phyloP scores from a whole-genome alignment of 2,329 filamentous ascomycete species.

The Phyllosticta citriasiana region DNA sequence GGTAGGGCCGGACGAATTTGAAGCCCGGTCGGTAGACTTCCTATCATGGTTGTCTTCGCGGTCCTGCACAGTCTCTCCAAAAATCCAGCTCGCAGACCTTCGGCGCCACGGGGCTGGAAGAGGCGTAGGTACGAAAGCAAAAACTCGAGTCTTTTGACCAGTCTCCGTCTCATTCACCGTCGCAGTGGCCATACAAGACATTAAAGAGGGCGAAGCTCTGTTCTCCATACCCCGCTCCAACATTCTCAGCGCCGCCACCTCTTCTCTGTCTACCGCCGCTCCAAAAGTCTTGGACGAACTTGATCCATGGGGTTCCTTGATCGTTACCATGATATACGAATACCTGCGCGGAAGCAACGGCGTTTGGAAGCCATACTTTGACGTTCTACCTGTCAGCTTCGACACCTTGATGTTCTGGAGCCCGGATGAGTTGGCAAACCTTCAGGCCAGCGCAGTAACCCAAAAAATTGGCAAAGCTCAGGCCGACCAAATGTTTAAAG shows the following conservation, averaged over 20 bases:
- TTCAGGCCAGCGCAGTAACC: constrained; percentile 69
- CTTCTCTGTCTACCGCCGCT: constrained; percentile 51
- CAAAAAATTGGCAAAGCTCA: constrained; percentile 64
- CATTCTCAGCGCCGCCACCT: constrained; percentile 66
- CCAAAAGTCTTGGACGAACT: constrained; percentile 20
- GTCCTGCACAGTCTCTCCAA: constrained; percentile 46
- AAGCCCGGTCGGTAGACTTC: constrained; percentile 42
- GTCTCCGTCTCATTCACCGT: background rate
- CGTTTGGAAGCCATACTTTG: constrained; percentile 68
- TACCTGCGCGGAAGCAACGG: constrained; percentile 49
- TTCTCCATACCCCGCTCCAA: constrained; percentile 67
- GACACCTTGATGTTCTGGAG: constrained; percentile 90
- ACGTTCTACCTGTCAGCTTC: constrained; percentile 60
- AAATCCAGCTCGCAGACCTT: constrained; percentile 50
- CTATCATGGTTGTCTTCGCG: constrained; percentile 46
- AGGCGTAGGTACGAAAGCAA: constrained; percentile 48
- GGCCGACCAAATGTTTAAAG: constrained; percentile 60
- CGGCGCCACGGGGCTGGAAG: constrained; percentile 46
- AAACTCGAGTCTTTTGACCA: background rate
- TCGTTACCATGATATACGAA: constrained; percentile 76
- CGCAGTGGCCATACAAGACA: constrained; percentile 59
- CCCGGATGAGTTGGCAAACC: constrained; percentile 54
- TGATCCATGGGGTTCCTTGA: constrained; percentile 47
- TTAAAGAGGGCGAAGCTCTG: constrained; percentile 63
- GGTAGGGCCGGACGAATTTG: constrained; percentile 20